Conservation (phyloP, 2,329 filamentous ascomycete species). For the Phialocephala sp. region DNA sequence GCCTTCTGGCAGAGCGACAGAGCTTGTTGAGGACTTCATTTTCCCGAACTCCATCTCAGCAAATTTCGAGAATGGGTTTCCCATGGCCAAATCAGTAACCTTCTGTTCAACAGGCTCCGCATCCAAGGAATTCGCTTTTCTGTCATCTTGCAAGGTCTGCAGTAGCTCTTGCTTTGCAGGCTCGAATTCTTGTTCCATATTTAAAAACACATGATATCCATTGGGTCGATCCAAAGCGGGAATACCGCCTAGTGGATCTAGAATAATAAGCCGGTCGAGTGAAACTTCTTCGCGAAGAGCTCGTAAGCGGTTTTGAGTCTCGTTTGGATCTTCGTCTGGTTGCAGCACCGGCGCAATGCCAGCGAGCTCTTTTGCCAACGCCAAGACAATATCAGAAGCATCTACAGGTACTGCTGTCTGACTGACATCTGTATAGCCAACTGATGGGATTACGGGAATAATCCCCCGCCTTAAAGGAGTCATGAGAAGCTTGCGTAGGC, state of each 20-base stretch:
- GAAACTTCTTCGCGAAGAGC: slow-evolving; percentile 59
- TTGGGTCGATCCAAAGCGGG: slow-evolving; percentile 67
- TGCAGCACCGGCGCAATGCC: slow-evolving; percentile 57
- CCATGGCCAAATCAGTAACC: slow-evolving; percentile 39
- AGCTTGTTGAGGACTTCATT: background rate
- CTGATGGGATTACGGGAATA: slow-evolving; percentile 71
- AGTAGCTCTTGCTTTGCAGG: slow-evolving; percentile 68
- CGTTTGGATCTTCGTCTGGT: slow-evolving; percentile 49
- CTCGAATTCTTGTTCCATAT: slow-evolving; percentile 87
- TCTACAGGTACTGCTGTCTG: slow-evolving; percentile 54
- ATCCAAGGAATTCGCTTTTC: slow-evolving; percentile 4
- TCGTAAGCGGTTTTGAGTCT: slow-evolving; percentile 47
- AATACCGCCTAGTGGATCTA: slow-evolving; percentile 86
- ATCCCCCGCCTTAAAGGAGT: slow-evolving; percentile 70
- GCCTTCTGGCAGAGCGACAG: background rate
- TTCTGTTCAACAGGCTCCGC: background rate
- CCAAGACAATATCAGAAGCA: slow-evolving; percentile 72
- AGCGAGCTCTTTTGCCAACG: slow-evolving; percentile 77
- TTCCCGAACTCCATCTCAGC: slow-evolving; percentile 40
- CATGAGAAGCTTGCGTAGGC: slow-evolving; percentile 61
- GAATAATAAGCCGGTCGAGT: slow-evolving; percentile 84
- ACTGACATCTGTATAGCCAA: slow-evolving; percentile 62
- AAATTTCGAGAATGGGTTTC: slow-evolving; percentile 53
- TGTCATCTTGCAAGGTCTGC: background rate
- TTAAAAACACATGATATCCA: slow-evolving; percentile 83